Evolutionary conservation across 202 grass and related monocot species (phyloP), one percentile per base, ranked within the genome.

Genomic region (Schoenoplectus triqueter): DNA sequence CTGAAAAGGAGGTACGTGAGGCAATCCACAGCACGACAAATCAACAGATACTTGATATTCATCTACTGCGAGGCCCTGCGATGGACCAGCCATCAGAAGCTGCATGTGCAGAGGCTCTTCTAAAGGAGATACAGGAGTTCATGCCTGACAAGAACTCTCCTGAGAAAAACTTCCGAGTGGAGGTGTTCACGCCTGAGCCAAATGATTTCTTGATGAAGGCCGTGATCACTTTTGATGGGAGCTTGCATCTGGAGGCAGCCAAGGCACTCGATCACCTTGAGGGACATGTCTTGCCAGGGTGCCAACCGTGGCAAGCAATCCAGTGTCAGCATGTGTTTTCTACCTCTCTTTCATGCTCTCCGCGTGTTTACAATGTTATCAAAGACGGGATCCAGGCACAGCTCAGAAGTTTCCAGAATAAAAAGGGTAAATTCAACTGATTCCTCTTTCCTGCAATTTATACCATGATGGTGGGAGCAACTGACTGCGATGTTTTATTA

Each of bases 321-420:
- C 85, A 93, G 66, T 95, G 95, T 74, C 82, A 94, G 80, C 88
- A 95, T 89, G 91, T 98, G 40, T 98, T 98, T 86, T 87, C 89
- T 79, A 95, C 92, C 84, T 90, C 87, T 39, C 9, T 98, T 50
- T 92, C 88, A 10, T 98, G 93, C 88, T 88, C 88, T 51, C n/a
- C 85, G 19, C 83, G 83, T 82, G 80, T 98, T 64, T 92, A 98
- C 85, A 69, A 84, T 88, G 93, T 87, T 75, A 85, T 95, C 84
- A 92, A 83, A 47, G 86, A 92, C 64, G 76, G 82, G 67, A 82
- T 95, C 41, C 78, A 79, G 86, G 69, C 82, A 84, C 78, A 94
- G 64, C 88, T 98, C 60, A 88, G 91, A 82, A 77, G 76, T 78
- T 95, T 98, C 84, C 75, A 69, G 80, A 70, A 21, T 57, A 66